A percentile compares a stretch with the other conserved stretches of the same genome.
Conservation (phyloP, 768 basidiomycete species). For the Neoboletus subvelutipes region DNA sequence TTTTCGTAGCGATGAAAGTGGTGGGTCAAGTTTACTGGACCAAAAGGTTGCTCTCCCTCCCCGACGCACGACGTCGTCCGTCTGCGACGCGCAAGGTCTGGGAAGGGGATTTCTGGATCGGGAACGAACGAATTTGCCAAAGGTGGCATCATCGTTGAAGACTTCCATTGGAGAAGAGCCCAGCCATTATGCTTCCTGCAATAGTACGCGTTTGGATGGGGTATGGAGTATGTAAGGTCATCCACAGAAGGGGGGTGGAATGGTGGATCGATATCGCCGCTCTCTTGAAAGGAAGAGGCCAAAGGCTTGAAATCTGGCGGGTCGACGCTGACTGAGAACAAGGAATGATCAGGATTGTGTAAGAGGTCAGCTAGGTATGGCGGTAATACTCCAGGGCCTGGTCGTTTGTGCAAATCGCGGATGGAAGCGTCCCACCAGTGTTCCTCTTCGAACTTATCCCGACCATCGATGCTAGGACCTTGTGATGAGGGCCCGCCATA, state of each 20-base stretch:
- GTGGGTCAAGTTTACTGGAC: constrained; percentile 60
- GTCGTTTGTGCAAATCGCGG: constrained; percentile 48
- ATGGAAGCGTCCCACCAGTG: constrained; percentile 66
- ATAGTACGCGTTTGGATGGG: constrained; percentile 82
- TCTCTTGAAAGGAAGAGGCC: constrained; percentile 21
- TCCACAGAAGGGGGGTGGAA: constrained; percentile 50
- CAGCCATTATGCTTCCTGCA: constrained; percentile 82
- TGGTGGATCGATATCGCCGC: constrained; percentile 13
- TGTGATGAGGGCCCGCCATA: constrained; percentile 24
- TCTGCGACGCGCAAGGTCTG: constrained; percentile 53
- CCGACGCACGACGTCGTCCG: constrained; percentile 52
- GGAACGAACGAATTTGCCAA: constrained; percentile 54
- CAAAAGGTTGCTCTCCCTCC: constrained; percentile 47
- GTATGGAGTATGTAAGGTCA: constrained; percentile 66
- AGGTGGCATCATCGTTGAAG: constrained; percentile 59
- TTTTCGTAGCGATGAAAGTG: constrained; percentile 77
- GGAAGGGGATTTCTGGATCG: constrained; percentile 46
- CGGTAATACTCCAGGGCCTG: constrained; percentile 70
- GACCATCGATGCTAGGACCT: constrained; percentile 55
- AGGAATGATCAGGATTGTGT: constrained; percentile 70
- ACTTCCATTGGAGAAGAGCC: constrained; percentile 73
- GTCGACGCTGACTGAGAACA: constrained; percentile 58
- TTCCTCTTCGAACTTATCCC: constrained; percentile 58
- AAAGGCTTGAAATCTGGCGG: constrained; percentile 33
- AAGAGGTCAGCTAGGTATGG: constrained; percentile 64